A percentile compares a stretch with the other conserved stretches of the same genome.
phyloP scores from a whole-genome alignment of 2,329 filamentous ascomycete species.

The Knoxdaviesia capensis region DNA sequence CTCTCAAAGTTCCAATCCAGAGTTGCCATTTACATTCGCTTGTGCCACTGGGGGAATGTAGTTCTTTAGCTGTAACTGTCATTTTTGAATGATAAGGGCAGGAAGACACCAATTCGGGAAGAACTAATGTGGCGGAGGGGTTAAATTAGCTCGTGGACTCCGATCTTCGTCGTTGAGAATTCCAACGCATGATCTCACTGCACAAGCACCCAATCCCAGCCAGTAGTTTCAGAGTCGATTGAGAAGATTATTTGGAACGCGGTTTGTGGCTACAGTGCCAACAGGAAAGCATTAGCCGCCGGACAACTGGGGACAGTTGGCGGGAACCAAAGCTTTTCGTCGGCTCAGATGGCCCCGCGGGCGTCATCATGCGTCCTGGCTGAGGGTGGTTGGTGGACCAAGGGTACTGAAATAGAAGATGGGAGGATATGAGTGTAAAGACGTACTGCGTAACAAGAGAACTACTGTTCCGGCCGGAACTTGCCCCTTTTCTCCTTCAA shows the following conservation, averaged over 20 bases:
- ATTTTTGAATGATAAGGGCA: too few species aligned
- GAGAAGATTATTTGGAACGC: constrained; percentile 2
- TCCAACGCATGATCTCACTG: too few species aligned
- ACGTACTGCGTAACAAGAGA: background rate
- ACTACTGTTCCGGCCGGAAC: constrained; percentile 26
- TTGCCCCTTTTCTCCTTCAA: constrained; percentile 49
- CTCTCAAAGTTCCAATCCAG: too few species aligned
- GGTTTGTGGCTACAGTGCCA: background rate
- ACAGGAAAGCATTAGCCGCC: background rate
- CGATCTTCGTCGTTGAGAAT: too few species aligned
- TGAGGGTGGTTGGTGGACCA: background rate
- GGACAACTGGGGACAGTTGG: too few species aligned
- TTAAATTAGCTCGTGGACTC: too few species aligned
- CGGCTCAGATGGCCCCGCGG: constrained; percentile 1
- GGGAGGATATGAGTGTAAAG: background rate
- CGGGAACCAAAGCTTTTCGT: background rate
- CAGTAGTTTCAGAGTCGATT: background rate
- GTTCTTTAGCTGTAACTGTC: too few species aligned
- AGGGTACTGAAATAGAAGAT: background rate
- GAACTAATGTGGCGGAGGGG: too few species aligned
- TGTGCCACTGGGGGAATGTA: too few species aligned
- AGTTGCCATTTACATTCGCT: too few species aligned
- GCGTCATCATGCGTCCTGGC: constrained; percentile 1
- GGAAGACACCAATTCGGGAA: too few species aligned
- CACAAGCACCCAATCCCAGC: too few species aligned